A percentile compares a stretch with the other conserved stretches of the same genome.
These are phyloP conservation scores for Mortierella antarctica DNA, from an alignment of 192 early-diverging fungal genomes.

Conservation along the genomic window DNA sequence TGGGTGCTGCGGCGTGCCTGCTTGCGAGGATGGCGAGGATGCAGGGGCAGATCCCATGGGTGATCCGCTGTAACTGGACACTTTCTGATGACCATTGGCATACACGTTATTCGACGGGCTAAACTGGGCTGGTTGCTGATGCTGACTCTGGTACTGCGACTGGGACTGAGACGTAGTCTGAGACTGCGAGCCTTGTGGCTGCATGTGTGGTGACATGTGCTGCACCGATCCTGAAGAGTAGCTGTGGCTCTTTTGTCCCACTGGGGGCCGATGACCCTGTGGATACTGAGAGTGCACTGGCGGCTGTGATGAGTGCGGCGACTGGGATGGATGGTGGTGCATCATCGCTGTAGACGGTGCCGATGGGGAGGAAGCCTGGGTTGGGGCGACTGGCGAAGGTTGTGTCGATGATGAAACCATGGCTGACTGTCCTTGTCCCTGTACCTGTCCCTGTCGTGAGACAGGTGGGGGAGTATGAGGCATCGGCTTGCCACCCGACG, in stretches of 20 bases:
- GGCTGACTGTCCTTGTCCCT: not conserved
- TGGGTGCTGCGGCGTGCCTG: too few species aligned
- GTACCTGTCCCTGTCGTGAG: not conserved
- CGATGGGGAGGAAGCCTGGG: not conserved
- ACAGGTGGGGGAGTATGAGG: not conserved
- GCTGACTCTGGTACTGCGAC: not conserved
- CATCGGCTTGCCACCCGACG: not conserved
- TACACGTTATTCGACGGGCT: not conserved
- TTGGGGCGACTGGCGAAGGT: not conserved
- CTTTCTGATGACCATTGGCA: slow-evolving; percentile 7
- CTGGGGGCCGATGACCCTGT: slow-evolving; percentile 13
- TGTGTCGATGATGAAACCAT: not conserved
- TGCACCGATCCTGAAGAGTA: slow-evolving; percentile 2
- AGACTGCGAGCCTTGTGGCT: not conserved
- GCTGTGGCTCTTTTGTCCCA: slow-evolving; percentile 2
- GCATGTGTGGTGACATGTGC: not conserved
- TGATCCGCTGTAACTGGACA: slow-evolving; percentile 17
- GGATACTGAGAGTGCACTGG: slow-evolving; percentile 6
- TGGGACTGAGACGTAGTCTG: not conserved
- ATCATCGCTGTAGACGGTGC: not conserved
- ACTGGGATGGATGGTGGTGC: not conserved
- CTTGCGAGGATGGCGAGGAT: slow-evolving; percentile 1
- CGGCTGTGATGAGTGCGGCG: not conserved
- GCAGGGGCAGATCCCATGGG: not conserved
- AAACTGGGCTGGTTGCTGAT: not conserved